These are phyloP conservation scores for Apophysomyces trapeziformis DNA, from an alignment of 371 early-diverging fungal species.

Conservation along the genomic window DNA sequence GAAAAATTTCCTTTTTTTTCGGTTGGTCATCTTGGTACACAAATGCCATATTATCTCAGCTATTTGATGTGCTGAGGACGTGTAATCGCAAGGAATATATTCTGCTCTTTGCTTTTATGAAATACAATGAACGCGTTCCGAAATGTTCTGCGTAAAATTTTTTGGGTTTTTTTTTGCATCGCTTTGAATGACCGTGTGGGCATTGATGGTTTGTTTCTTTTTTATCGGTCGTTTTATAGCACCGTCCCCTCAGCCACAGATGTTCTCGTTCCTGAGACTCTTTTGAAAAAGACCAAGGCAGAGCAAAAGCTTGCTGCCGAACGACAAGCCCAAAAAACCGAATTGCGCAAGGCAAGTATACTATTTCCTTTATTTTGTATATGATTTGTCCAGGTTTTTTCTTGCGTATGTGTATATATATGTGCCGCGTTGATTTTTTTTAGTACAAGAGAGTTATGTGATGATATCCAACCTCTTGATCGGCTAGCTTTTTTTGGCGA, in stretches of 20 bases:
- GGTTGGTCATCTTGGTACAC: neutral
- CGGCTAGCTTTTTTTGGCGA: constrained; percentile 1
- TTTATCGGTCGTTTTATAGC: constrained; percentile 27
- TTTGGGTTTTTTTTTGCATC: neutral
- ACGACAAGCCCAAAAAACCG: constrained; percentile 66
- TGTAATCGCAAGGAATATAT: neutral
- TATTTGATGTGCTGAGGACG: neutral
- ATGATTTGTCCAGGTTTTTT: neutral
- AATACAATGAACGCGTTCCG: neutral
- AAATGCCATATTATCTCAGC: constrained; percentile 5
- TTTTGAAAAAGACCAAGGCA: constrained; percentile 96
- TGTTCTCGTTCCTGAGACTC: constrained; percentile 91
- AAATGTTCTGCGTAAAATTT: neutral
- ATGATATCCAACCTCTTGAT: constrained; percentile 6
- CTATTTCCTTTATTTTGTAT: constrained; percentile 8
- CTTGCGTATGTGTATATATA: neutral
- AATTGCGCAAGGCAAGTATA: constrained; percentile 66
- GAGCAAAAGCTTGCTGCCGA: constrained; percentile 84
- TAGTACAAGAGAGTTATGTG: neutral
- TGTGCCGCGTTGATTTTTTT: neutral
- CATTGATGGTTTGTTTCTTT: constrained; percentile 1
- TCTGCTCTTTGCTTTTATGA: neutral
- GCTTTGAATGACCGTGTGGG: neutral
- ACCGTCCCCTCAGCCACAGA: constrained; percentile 67
- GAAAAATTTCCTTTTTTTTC: neutral